Conservation (phyloP, 371 early-diverging fungal species). For the Actinomucor elegans region DNA sequence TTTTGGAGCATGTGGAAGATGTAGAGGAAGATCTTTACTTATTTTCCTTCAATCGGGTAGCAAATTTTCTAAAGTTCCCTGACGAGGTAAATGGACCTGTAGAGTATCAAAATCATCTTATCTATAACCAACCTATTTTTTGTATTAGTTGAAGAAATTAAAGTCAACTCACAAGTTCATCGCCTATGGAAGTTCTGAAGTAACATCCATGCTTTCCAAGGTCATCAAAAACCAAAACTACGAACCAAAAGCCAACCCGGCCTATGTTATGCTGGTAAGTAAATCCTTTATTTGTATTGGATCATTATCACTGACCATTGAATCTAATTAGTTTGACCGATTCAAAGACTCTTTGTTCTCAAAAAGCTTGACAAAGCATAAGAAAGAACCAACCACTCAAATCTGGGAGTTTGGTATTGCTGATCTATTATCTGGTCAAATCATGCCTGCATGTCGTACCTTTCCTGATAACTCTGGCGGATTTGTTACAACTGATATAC, state of each 20-base stretch:
- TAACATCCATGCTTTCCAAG: background rate
- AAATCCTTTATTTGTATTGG: background rate
- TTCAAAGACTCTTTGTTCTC: background rate
- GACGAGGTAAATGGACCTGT: conserved; percentile 1
- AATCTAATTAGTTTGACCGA: conserved; percentile 20
- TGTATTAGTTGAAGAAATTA: background rate
- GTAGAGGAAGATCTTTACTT: background rate
- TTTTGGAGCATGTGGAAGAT: background rate
- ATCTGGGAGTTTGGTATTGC: conserved; percentile 26
- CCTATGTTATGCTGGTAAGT: conserved; percentile 18
- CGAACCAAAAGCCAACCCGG: too few relatives aligned
- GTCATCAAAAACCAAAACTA: too few relatives aligned
- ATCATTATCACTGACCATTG: background rate
- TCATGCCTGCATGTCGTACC: conserved; percentile 8
- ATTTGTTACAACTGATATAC: conserved; percentile 18
- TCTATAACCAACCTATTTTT: background rate
- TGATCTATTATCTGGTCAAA: background rate
- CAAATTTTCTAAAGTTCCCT: conserved; percentile 4
- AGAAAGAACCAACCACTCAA: conserved; percentile 13
- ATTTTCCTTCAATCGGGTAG: background rate
- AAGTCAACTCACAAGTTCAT: background rate
- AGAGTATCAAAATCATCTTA: background rate
- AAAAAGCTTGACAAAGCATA: conserved; percentile 11
- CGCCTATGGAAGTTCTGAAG: conserved; percentile 11
- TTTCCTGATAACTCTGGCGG: conserved; percentile 25